Evolutionary conservation across 2,329 filamentous ascomycete genomes (phyloP).

Genomic region (Dactylonectria macrodidyma): DNA sequence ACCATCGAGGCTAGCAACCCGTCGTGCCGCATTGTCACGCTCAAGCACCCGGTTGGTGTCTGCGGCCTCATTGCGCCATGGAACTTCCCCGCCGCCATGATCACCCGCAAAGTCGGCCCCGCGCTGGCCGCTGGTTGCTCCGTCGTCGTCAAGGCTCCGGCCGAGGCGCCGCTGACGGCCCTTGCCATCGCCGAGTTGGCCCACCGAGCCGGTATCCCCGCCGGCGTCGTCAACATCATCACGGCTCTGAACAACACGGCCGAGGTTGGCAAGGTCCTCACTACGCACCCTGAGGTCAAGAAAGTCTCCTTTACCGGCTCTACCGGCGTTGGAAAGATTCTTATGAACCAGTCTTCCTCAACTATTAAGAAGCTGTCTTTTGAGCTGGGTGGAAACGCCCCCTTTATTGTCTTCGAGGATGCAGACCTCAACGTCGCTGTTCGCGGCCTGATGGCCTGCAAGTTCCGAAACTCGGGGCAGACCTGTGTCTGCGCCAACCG

Average conservation of each 20-base stretch:
- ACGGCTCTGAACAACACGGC: conserved; percentile 84
- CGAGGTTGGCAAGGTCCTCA: conserved; percentile 76
- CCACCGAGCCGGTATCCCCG: conserved; percentile 86
- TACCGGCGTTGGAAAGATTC: conserved; percentile 58
- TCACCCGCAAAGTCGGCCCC: conserved; percentile 62
- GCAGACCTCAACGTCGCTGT: conserved; percentile 80
- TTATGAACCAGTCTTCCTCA: conserved; percentile 79
- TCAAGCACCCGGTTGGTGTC: conserved; percentile 54
- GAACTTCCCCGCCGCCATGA: conserved; percentile 74
- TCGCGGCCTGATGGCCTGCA: conserved; percentile 74
- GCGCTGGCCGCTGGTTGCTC: conserved; percentile 81
- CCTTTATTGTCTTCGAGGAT: conserved; percentile 84
- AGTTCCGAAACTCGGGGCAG: conserved; percentile 81
- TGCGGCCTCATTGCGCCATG: conserved; percentile 57
- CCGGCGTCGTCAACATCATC: conserved; percentile 89
- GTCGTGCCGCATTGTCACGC: conserved; percentile 65
- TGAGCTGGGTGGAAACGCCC: conserved; percentile 81
- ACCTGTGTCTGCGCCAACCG: conserved; percentile 78
- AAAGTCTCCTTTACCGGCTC: conserved; percentile 83
- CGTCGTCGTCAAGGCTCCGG: conserved; percentile 88
- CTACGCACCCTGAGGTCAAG: conserved; percentile 62
- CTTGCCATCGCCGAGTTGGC: conserved; percentile 88
- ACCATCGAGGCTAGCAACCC: conserved; percentile 71
- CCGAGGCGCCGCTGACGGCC: conserved; percentile 90
- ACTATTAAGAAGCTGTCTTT: conserved; percentile 83